Evolutionary conservation across 2,329 filamentous ascomycete species (phyloP), one percentile per base, ranked within the genome.

Genomic region (Trichophyton schoenleinii): DNA sequence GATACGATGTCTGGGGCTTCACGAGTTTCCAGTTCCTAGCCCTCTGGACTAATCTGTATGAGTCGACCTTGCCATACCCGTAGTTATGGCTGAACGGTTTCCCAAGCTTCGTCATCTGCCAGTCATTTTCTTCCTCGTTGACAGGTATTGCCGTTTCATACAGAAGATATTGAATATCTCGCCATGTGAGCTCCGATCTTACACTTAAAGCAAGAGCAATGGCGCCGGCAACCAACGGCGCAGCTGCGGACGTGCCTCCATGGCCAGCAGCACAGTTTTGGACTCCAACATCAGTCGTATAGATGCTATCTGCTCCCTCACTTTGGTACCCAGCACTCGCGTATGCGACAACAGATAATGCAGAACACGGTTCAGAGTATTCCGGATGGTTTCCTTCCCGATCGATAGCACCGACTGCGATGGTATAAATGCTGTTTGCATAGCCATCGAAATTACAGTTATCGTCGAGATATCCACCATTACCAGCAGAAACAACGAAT

Each of bases 361-460:
- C 28, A 31, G 28, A 31, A 31, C 28, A 31, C 7, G 28, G 28
- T 31, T 31, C 28, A 0, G 92, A 96, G 74, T 99, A 99, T 72
- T 92, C 94, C 0, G 94, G 91, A 70, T 97, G 92, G 18, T 82
- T 75, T 42, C 92, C 91, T 67, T 87, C 85, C 63, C 89, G 82
- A 72, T 96, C 91, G 64, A 99, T 87, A 41, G 92, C 92, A 41
- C 94, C 94, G n/a, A 99, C 91, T 0, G 91, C 96, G 68, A 99
- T 94, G 72, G 91, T 96, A 80, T 97, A 99, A 68, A 99, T 99
- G 71, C 91, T 96, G 78, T 99, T 99, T 63, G 94, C 99, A 75
- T 99, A 99, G 42, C 94, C 94, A 71, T 99, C 94, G 72, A 97
- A 99, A 73, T 99, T 99, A 81, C 94, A 99, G 28, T 31, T 6